Conservation (phyloP, 495 filamentous ascomycete genomes). For the Lophiostoma macrostomum region DNA sequence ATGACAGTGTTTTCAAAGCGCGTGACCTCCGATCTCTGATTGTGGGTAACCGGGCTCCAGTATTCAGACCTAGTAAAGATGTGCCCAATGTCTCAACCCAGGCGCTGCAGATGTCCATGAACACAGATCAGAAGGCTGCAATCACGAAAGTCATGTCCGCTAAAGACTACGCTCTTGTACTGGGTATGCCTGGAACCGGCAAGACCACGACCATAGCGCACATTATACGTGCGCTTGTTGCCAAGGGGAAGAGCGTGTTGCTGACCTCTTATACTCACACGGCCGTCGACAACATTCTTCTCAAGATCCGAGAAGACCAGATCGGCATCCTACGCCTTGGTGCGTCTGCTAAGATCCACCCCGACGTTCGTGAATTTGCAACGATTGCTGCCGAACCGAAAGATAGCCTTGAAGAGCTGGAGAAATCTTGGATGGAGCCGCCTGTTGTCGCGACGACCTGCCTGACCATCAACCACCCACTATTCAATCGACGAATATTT, state of each 20-base stretch:
- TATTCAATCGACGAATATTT: conserved; percentile 86
- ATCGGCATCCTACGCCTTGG: conserved; percentile 83
- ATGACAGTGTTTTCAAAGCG: conserved; percentile 69
- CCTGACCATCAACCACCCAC: conserved; percentile 78
- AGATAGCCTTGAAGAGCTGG: conserved; percentile 76
- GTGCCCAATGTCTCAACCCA: conserved; percentile 54
- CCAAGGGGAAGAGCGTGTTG: conserved; percentile 86
- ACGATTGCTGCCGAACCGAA: conserved; percentile 69
- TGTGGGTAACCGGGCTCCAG: conserved; percentile 66
- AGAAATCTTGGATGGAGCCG: conserved; percentile 72
- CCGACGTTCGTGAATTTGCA: conserved; percentile 79
- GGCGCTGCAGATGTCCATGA: conserved; percentile 57
- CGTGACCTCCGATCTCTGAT: conserved; percentile 72
- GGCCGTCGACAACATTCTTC: conserved; percentile 93
- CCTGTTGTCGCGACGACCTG: conserved; percentile 94
- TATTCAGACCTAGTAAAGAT: conserved; percentile 64
- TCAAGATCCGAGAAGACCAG: conserved; percentile 78
- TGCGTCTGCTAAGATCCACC: conserved; percentile 75
- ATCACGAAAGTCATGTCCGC: conserved; percentile 95
- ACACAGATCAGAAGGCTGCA: conserved; percentile 79
- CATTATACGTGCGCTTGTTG: conserved; percentile 87
- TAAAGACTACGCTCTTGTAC: conserved; percentile 86
- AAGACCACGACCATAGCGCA: conserved; percentile 98
- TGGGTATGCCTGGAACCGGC: conserved; percentile 96
- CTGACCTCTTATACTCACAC: conserved; percentile 95